phyloP scores from a whole-genome alignment of 495 filamentous ascomycete genomes.

The Alectoria sarmentosa region DNA sequence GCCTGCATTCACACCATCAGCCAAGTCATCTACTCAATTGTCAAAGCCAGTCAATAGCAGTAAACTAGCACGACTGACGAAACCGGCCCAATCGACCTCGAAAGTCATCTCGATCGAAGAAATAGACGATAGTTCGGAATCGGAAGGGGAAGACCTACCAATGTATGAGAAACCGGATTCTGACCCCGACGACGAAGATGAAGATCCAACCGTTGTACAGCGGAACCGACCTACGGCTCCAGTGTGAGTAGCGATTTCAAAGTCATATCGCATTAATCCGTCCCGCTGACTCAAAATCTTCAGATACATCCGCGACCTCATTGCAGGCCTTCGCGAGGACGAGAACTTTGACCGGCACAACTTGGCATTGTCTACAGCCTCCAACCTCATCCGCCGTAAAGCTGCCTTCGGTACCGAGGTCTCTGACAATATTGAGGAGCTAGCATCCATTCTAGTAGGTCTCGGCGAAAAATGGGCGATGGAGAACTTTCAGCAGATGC shows the following conservation, averaged over 20 bases:
- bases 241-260: conserved; percentile 46
- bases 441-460: conserved; percentile 67
- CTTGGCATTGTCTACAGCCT: conserved; percentile 68
- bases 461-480: conserved; percentile 75
- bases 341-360: conserved; percentile 80
- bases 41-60: conserved; percentile 6
- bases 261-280: conserved; percentile 6
- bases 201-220: conserved; percentile 79
- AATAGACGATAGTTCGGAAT: conserved; percentile 45
- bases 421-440: conserved; percentile 71
- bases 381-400: conserved; percentile 80
- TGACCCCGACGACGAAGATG: conserved; percentile 85
- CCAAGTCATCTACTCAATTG: conserved; percentile 11
- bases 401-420: conserved; percentile 82
- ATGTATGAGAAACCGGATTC: conserved; percentile 89
- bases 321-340: conserved; percentile 67
- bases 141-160: conserved; percentile 65
- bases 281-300: neutral
- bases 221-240: conserved; percentile 78
- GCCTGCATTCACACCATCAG: neutral
- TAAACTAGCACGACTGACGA: conserved; percentile 10
- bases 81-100: conserved; percentile 30
- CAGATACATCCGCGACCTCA: conserved; percentile 81
- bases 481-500: conserved; percentile 66
- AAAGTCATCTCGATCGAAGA: conserved; percentile 63